Percentiles rank a stretch among this genome's conserved stretches.
Conservation (phyloP, 441 rosid species). For the Flueggea neowawraea region DNA sequence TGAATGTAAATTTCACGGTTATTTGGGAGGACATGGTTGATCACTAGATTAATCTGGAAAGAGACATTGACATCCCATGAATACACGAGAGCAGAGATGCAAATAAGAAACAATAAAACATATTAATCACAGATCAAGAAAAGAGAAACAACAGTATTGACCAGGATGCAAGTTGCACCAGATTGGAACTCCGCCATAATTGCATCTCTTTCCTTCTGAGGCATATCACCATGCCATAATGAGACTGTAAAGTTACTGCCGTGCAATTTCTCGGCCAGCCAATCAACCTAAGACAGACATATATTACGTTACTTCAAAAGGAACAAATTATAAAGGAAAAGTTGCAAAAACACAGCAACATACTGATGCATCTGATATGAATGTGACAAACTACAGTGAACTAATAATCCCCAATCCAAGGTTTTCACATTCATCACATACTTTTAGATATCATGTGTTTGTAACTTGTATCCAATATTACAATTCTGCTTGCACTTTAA, state of each 20-base stretch:
- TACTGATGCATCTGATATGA: too few species aligned
- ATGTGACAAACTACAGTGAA: too few species aligned
- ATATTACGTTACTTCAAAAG: too few species aligned
- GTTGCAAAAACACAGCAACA: too few species aligned
- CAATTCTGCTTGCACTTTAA: too few species aligned
- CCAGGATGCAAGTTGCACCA: conserved; percentile 83
- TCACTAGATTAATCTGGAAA: conserved; percentile 72
- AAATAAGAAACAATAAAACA: background rate
- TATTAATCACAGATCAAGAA: too few species aligned
- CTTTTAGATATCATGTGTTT: too few species aligned
- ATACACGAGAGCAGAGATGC: background rate
- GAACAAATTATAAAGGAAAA: too few species aligned
- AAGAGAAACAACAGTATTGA: conserved; percentile 98
- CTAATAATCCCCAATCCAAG: too few species aligned
- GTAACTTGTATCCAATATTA: too few species aligned
- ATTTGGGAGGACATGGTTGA: conserved; percentile 93
- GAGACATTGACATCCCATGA: background rate
- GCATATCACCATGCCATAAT: conserved; percentile 98
- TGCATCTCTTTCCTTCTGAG: conserved; percentile 90
- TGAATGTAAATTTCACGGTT: conserved; percentile 97
- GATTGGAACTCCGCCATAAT: conserved; percentile 76
- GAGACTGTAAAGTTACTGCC: conserved; percentile 82
- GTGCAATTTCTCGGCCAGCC: conserved; percentile 96
- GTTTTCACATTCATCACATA: too few species aligned
- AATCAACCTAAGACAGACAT: too few species aligned